A percentile compares a stretch with the other conserved stretches of the same genome.
These are phyloP conservation scores for Trypanosoma rangeli DNA, from an alignment of 208 protist species.

Conservation along the genomic window DNA sequence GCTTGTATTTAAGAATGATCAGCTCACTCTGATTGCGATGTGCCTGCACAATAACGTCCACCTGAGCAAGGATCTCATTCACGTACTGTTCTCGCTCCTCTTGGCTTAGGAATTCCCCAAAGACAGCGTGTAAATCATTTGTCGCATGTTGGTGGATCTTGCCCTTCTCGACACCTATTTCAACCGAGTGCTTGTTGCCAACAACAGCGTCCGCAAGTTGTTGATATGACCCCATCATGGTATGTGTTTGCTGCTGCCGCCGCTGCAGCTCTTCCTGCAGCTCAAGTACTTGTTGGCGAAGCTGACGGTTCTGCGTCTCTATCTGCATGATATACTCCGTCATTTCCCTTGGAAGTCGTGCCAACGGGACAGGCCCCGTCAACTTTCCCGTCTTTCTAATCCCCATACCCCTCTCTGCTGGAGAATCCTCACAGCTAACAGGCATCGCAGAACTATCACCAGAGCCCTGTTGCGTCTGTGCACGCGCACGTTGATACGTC, in stretches of 20 bases:
- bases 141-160: not conserved
- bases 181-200: constrained; percentile 3
- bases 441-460: not conserved
- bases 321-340: constrained; percentile 25
- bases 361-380: not conserved
- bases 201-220: not conserved
- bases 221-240: not conserved
- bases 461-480: not conserved
- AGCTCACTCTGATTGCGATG: constrained; percentile 27
- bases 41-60: constrained; percentile 27
- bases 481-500: constrained; percentile 18
- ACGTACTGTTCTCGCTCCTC: constrained; percentile 29
- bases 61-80: constrained; percentile 28
- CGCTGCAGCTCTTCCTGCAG: constrained; percentile 19
- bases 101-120: not conserved
- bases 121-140: constrained; percentile 1
- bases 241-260: constrained; percentile 5
- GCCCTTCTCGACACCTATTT: not conserved
- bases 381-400: not conserved
- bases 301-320: constrained; percentile 25
- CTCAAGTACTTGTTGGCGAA: constrained; percentile 20
- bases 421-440: not conserved
- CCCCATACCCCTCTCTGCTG: not conserved
- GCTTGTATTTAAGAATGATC: constrained; percentile 30
- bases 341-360: constrained; percentile 19